These are phyloP conservation scores for Saprolegnia parasitica DNA, from an alignment of 352 stramenopile genomes.

Conservation along the genomic window DNA sequence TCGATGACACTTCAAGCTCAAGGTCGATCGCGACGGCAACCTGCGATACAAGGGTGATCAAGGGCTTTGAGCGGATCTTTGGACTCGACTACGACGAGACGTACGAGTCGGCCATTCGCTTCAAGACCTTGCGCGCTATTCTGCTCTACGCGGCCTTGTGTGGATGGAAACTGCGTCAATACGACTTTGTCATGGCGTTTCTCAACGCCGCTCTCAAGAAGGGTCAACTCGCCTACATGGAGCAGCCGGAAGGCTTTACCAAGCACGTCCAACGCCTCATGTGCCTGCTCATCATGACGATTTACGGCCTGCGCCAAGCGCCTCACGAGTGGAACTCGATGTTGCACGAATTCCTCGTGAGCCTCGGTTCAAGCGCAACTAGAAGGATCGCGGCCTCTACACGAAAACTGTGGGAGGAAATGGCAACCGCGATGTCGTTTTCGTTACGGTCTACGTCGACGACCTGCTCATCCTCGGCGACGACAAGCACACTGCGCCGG, in stretches of 20 bases:
- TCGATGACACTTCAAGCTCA: background rate
- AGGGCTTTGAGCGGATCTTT: constrained; percentile 32
- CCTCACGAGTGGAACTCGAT: constrained; percentile 33
- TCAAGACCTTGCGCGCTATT: constrained; percentile 27
- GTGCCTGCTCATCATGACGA: constrained; percentile 30
- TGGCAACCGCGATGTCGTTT: background rate
- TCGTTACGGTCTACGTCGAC: constrained; percentile 27
- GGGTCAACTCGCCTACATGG: background rate
- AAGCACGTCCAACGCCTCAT: constrained; percentile 28
- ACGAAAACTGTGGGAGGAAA: constrained; percentile 7
- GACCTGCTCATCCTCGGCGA: constrained; percentile 14
- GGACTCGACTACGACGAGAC: constrained; percentile 33
- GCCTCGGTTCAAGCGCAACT: constrained; percentile 23
- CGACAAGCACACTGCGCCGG: background rate
- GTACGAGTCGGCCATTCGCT: constrained; percentile 33
- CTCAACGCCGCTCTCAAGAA: background rate
- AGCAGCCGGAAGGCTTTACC: background rate
- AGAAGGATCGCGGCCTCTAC: constrained; percentile 25
- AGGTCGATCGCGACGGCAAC: background rate
- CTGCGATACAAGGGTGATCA: too few species aligned
- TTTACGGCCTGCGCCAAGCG: constrained; percentile 43
- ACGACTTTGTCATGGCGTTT: constrained; percentile 32
- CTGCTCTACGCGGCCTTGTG: constrained; percentile 27
- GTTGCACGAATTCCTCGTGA: constrained; percentile 29
- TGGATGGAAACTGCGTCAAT: constrained; percentile 31